Conservation (phyloP, 2,329 filamentous ascomycete genomes). For the Colletotrichum lupini region DNA sequence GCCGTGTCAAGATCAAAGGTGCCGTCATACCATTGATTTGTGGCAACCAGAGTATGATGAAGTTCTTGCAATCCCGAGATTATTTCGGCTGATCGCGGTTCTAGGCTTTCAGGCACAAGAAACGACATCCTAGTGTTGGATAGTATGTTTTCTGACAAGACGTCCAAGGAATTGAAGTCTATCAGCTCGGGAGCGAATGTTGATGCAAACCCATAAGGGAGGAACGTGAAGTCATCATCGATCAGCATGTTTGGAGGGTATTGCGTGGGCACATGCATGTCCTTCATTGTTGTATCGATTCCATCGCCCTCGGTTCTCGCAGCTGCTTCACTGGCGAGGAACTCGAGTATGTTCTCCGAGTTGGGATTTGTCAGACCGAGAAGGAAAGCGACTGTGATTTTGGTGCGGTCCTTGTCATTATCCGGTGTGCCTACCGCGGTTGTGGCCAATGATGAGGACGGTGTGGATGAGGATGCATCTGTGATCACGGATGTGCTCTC, state of each 20-base stretch:
- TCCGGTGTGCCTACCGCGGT: background rate
- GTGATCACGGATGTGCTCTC: background rate
- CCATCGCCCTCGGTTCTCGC: constrained; percentile 27
- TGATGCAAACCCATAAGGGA: background rate
- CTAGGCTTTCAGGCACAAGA: background rate
- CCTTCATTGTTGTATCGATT: constrained; percentile 7
- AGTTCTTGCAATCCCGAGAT: constrained; percentile 2
- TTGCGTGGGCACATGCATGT: background rate
- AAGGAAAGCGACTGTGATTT: constrained; percentile 41
- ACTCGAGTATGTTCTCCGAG: constrained; percentile 39
- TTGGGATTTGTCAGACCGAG: constrained; percentile 41
- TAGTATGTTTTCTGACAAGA: background rate
- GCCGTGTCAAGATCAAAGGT: constrained; percentile 34
- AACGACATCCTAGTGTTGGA: background rate
- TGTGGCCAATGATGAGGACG: background rate
- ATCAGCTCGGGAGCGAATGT: constrained; percentile 9
- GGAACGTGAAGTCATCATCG: constrained; percentile 25
- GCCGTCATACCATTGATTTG: constrained; percentile 33
- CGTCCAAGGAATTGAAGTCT: background rate
- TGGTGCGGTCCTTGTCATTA: constrained; percentile 32
- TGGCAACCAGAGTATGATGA: constrained; percentile 25
- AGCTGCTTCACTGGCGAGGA: constrained; percentile 34
- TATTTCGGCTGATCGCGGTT: constrained; percentile 2
- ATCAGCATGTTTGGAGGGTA: background rate
- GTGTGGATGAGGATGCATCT: background rate